phyloP scores from a whole-genome alignment of 192 early-diverging fungal species.

The Backusella westeae region DNA sequence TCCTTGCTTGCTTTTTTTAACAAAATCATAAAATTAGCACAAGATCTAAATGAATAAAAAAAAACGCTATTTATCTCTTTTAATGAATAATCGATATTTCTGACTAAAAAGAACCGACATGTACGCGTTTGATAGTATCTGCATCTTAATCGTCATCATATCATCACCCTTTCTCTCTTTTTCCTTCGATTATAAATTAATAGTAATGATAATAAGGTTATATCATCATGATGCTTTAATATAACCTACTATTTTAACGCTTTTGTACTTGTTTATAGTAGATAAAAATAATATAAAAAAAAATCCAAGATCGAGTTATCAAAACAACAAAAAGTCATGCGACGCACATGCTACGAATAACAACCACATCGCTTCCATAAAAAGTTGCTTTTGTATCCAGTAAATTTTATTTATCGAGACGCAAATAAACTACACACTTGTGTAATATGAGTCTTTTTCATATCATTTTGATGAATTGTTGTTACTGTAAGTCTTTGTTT shows the following conservation, averaged over 20 bases:
- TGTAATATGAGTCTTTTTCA: not conserved
- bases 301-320: not conserved
- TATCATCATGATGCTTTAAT: not conserved
- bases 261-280: not conserved
- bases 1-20: not conserved
- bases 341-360: constrained; percentile 5
- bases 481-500: not conserved
- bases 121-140: not conserved
- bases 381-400: not conserved
- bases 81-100: not conserved
- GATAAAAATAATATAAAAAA: not conserved
- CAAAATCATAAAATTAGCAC: not conserved
- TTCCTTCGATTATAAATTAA: not conserved
- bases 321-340: constrained; percentile 9
- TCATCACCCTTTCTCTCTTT: not conserved
- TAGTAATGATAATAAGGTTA: not conserved
- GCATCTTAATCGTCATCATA: not conserved
- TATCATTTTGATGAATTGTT: not conserved
- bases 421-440: not conserved
- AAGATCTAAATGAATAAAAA: not conserved
- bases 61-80: not conserved
- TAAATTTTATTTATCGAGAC: not conserved
- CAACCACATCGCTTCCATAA: constrained; percentile 1
- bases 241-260: not conserved
- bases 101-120: not conserved